Base-by-base conservation (phyloP, 1,284 basidiomycete genomes). In the Puccinia horiana region DNA sequence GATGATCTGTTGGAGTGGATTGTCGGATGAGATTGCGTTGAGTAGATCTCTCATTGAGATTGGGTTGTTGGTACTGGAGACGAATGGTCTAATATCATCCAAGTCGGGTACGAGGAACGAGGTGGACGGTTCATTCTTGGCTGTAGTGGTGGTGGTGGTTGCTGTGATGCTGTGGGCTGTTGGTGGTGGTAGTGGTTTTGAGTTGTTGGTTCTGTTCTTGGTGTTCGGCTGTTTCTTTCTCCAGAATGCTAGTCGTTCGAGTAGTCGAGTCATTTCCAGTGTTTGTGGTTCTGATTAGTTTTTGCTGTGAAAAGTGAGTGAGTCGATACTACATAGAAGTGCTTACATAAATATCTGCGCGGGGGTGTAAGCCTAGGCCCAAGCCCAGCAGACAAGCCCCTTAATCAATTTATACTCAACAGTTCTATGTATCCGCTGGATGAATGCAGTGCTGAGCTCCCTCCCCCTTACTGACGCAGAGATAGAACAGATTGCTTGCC, bases 21-120 rank as follows among this genome's bases (percentile, higher is more conserved):
- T 72, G 44, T 26, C 14, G 35, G 72, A 35, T 35, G 72, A 74
- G 52, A 74, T 74, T 12, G 72, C 47, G 32, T 37, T 52, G 16
- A 74, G 52, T 14, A 74, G n/a, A 20, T 74, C 72, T 56, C 72
- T 74, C 72, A 74, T 74, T 0, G 72, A 74, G 72, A 74, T 74
- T 8, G 72, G 72, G 32, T 74, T 40, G 29, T 9, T 35, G 35
- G 47, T 74, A 29, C 35, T 56, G 16, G 52, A 23, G 3, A 74
- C 11, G 52, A 74, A 74, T 40, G 72, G 72, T 40, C 72, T 74
- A 52, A 74, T 74, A 49, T 74, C 72, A 40, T 74, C 72, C 8
- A 74, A 32, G 49, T 74, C 72, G 35, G 72, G 72, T 12, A 74
- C 72, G 18, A 74, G 72, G 52, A 74, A 74, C 12, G 49, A 29